These are phyloP conservation scores for Wickerhamiella kazuoi DNA, from an alignment of 805 yeast genomes.

Conservation along the genomic window DNA sequence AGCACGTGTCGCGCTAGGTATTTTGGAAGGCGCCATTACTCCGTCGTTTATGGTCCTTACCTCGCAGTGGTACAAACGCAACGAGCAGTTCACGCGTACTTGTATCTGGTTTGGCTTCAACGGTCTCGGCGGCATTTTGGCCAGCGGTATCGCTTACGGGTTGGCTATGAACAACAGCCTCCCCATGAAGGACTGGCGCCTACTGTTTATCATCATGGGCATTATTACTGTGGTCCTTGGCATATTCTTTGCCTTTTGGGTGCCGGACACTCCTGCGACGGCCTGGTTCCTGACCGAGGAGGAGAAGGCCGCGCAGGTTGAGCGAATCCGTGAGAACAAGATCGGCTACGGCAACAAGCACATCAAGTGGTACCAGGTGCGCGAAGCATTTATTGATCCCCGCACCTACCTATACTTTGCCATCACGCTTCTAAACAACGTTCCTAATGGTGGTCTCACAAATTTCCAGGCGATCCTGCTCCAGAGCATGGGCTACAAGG, in stretches of 20 bases:
- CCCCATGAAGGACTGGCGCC: conserved; percentile 30
- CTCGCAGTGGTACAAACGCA: conserved; percentile 36
- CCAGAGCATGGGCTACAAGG: conserved; percentile 19
- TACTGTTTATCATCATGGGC: conserved; percentile 40
- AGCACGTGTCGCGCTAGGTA: conserved; percentile 31
- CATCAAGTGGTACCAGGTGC: conserved; percentile 37
- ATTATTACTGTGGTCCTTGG: conserved; percentile 30
- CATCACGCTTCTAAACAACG: conserved; percentile 25
- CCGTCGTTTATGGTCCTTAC: conserved; percentile 43
- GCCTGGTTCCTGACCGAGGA: conserved; percentile 31
- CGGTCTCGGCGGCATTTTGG: conserved; percentile 30
- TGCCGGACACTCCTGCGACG: conserved; percentile 37
- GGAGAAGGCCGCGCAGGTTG: conserved; percentile 32
- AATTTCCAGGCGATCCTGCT: conserved; percentile 31
- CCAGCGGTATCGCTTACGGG: conserved; percentile 34
- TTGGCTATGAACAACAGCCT: conserved; percentile 12
- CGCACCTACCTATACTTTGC: conserved; percentile 33
- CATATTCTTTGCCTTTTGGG: conserved; percentile 9
- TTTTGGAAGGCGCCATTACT: conserved; percentile 34
- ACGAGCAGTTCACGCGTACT: conserved; percentile 29
- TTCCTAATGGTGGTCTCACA: conserved; percentile 40
- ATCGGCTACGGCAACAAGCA: conserved; percentile 38
- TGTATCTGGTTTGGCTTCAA: conserved; percentile 28
- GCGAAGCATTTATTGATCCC: conserved; percentile 32
- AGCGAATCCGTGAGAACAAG: conserved; percentile 34